Base-by-base conservation (phyloP, 1,284 basidiomycete species). In the Pascua sp. region DNA sequence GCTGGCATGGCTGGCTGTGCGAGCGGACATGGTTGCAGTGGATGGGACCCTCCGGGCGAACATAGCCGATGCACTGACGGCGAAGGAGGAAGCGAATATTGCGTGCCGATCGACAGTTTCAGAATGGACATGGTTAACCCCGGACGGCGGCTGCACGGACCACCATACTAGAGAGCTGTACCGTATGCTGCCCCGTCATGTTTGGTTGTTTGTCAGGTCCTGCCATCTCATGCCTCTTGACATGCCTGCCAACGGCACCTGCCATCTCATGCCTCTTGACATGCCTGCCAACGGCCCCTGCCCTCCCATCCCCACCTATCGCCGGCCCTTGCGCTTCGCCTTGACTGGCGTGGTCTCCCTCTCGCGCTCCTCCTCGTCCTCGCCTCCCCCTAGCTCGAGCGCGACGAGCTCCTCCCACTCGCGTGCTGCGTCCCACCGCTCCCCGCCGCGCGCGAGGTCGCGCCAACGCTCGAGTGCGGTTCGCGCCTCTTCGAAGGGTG, bases 371-470 rank as follows among this genome's bases (percentile, higher is more conserved):
- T 62, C 60, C n/a, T 62, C 67, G 5, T 64, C 61, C 3, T 56
- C 65, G n/a, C 47, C 55, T 15, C 55, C 56, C 10, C 55, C 62
- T 43, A 72, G 49, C 59, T 76, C 73, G 16, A 73, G 44, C 16
- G 63, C 64, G 5, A 71, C 60, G 47, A 74, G 51, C 56, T 73
- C 72, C 55, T 74, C 69, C 73, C 73, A 76, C 53, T 76, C 74
- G 16, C 66, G 51, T 15, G 68, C 67, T 3, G 49, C 63, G 4
- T 64, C 56, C 60, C 64, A 69, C 24, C 72, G 44, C 42, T 70
- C 67, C 1, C 74, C 74, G n/a, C 65, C 66, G 0, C 59, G 53
- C 7, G 62, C 61, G 8, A 72, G 53, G 51, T 73, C 72, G 5
- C 69, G 60, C 72, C 72, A 76, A 4, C 61, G 57, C 53, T 76